Base-by-base conservation (phyloP, 148 eudicot genomes). In the Euryodendron excelsum region DNA sequence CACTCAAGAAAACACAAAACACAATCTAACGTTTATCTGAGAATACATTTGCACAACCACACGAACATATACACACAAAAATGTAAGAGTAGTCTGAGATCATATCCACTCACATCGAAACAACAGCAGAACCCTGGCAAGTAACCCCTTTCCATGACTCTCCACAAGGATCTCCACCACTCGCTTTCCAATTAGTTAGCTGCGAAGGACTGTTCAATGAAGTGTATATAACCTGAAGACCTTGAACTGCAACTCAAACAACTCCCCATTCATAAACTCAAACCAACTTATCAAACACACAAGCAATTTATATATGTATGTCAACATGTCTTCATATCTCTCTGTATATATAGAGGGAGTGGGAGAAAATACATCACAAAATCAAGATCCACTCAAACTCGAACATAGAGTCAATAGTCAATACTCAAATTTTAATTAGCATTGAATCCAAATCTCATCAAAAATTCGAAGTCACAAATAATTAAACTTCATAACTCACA, bases 131-230 rank as follows among this genome's bases (percentile, higher is more conserved):
- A 72, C 93, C 97, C 69, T 92, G 88, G 79, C 99, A 96, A 56
- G 80, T 82, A 65, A 96, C 84, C 69, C 99, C 99, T 80, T 80
- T 88, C 99, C 99, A 96, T 60, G 99, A 91, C 83, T 93, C 93
- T 70, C 88, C 93, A 88, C 99, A 96, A 5, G 99, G 99, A 80
- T 96, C 99, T 58, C 97, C 97, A 52, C 88, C 92, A 86, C 79
- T 87, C 2, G 93, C 76, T 80, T 86, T 90, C 99, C 99, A 96
- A 69, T 89, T 85, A 31, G 90, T 88, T 66, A 96, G 83, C 86
- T 93, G 97, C 53, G 97, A 74, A 65, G 99, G 92, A 87, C 83
- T 91, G 78, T 89, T 96, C 78, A 96, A 59, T 47, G 97, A 86
- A 41, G 88, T 82, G 82, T 93, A 96, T 83, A 96, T 52, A 74